Evolutionary conservation across 2,329 filamentous ascomycete genomes (phyloP), one percentile per base, ranked within the genome.

Genomic region (Aspergillus sergii): DNA sequence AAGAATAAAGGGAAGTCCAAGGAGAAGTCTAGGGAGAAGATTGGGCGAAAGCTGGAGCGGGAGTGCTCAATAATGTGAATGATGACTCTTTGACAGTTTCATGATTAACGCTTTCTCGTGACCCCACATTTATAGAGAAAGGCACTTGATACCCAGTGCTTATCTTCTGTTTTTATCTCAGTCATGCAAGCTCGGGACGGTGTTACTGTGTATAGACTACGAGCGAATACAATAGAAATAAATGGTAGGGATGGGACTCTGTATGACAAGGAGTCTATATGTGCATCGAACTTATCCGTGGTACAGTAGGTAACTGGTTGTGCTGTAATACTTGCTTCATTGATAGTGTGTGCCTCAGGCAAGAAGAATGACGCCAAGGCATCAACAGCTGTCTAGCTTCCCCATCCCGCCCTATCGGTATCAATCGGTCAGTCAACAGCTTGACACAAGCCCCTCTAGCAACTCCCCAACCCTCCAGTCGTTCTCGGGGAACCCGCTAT

Each of bases 21-120:
- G 67, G 72, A 72, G 45, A 75, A 75, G 58, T 71, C 72, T 28
- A 71, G 72, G 55, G 76, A 80, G 61, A 80, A 74, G 69, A 72
- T 71, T 57, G 73, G 67, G 56, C 71, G 66, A 50, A 75, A 73
- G 45, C 73, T 77, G 10, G 80, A 82, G 48, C 73, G 80, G 56
- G 80, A 82, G 65, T 82, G 80, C 69, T 60, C 70, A 60, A 69
- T 81, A 46, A 82, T 81, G 79, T 81, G 69, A 68, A 28, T n/a
- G 19, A 28, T 26, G n/a, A 11, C 30, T 28, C 54, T 61, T 43
- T 54, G 50, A 48, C 14, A 36, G 23, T 26, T 54, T 30, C 26
- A 60, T 59, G 61, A 66, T 64, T 45, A 9, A 61, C 39, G 28
- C 16, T 59, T 58, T 59, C 26, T 12, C 34, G 54, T 55, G 32